A percentile compares a stretch with the other conserved stretches of the same genome.
These are phyloP conservation scores for Cercis canadensis DNA, from an alignment of 306 rosid species.

Conservation along the genomic window DNA sequence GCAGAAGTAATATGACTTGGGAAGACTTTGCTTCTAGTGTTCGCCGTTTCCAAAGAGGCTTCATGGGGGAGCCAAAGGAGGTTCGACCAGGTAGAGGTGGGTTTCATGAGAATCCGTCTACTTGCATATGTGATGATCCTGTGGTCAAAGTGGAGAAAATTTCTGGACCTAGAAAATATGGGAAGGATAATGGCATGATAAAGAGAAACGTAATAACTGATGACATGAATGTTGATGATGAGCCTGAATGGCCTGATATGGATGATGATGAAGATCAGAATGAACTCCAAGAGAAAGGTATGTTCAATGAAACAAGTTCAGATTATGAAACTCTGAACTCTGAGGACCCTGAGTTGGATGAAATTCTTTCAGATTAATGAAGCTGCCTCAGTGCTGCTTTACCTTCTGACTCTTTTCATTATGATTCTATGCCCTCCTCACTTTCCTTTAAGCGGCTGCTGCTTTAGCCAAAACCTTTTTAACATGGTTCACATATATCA, in stretches of 20 bases:
- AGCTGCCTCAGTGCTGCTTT: conserved; percentile 29
- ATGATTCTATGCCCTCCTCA: conserved; percentile 28
- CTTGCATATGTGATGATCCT: conserved; percentile 91
- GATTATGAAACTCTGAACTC: conserved; percentile 73
- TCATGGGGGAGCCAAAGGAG: conserved; percentile 95
- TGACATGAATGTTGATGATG: conserved; percentile 59
- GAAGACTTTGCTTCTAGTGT: conserved; percentile 78
- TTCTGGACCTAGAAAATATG: conserved; percentile 55
- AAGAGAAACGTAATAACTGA: conserved; percentile 51
- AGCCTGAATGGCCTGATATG: conserved; percentile 64
- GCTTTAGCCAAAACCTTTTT: conserved; percentile 27
- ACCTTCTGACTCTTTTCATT: conserved; percentile 19
- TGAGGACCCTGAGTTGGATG: conserved; percentile 89
- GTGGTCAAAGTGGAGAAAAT: conserved; percentile 50
- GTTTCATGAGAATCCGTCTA: conserved; percentile 92
- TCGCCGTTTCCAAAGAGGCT: conserved; percentile 88
- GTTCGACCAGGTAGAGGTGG: conserved; percentile 94
- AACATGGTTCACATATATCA: background rate
- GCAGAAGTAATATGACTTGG: conserved; percentile 84
- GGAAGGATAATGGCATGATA: conserved; percentile 48
- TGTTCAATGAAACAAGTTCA: conserved; percentile 51
- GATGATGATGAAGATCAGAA: conserved; percentile 78
- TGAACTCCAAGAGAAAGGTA: conserved; percentile 60
- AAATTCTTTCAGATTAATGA: conserved; percentile 81
- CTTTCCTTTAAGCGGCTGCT: conserved; percentile 23